Evolutionary conservation across 768 basidiomycete genomes (phyloP).

Genomic region (Podaxis sp.): DNA sequence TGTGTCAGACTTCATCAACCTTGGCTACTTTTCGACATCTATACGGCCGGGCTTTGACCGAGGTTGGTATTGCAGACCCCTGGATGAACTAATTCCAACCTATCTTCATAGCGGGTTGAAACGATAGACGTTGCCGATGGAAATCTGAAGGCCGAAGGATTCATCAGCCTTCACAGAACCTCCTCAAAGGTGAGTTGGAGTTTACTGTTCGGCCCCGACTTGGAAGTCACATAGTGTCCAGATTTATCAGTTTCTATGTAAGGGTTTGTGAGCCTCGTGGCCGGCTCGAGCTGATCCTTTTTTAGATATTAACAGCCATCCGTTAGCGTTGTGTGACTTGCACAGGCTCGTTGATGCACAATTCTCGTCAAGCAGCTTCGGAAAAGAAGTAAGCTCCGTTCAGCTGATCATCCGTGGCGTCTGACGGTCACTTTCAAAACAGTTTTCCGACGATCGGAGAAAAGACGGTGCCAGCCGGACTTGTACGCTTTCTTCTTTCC

Average conservation of each 20-base stretch:
- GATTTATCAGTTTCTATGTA: slow-evolving; percentile 88
- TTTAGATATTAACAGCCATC: slow-evolving; percentile 78
- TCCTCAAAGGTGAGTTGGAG: slow-evolving; percentile 54
- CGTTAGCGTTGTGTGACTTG: slow-evolving; percentile 59
- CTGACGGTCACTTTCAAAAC: background rate
- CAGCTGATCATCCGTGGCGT: background rate
- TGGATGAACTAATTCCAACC: background rate
- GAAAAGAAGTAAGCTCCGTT: slow-evolving; percentile 53
- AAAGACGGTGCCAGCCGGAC: slow-evolving; percentile 54
- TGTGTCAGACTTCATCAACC: slow-evolving; percentile 54
- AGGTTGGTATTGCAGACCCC: slow-evolving; percentile 40
- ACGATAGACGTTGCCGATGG: slow-evolving; percentile 48
- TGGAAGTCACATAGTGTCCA: slow-evolving; percentile 26
- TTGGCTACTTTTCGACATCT: slow-evolving; percentile 67
- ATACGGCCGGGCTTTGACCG: slow-evolving; percentile 66
- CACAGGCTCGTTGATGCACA: slow-evolving; percentile 61
- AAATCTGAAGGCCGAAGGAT: slow-evolving; percentile 64
- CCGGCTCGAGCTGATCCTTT: background rate
- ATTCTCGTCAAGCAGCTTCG: slow-evolving; percentile 69
- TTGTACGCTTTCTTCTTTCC: slow-evolving; percentile 26
- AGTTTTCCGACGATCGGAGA: slow-evolving; percentile 52
- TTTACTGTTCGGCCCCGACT: slow-evolving; percentile 5
- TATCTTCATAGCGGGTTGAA: slow-evolving; percentile 55
- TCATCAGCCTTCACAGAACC: slow-evolving; percentile 77
- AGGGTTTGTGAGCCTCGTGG: slow-evolving; percentile 21